Evolutionary conservation across 495 filamentous ascomycete genomes (phyloP).

Genomic region (Melanomma pulvis-pyrius): DNA sequence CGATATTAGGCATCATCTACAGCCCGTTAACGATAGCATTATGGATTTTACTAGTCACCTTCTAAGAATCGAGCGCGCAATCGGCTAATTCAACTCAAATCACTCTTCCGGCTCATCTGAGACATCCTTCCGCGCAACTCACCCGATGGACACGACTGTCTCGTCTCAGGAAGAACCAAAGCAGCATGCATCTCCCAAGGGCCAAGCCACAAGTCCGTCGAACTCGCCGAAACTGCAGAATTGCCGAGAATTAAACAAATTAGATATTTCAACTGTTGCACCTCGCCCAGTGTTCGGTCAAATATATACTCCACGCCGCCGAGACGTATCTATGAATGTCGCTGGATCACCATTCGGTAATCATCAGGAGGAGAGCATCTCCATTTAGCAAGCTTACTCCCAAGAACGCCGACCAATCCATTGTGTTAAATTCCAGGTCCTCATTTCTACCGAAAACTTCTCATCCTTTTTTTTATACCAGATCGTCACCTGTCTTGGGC

Average conservation of each 20-base stretch:
- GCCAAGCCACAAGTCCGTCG: background rate
- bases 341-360: conserved; percentile 14
- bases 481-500: too few species aligned
- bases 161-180: background rate
- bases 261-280: background rate
- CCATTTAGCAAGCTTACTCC: conserved; percentile 8
- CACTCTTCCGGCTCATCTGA: background rate
- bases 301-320: conserved; percentile 12
- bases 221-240: background rate
- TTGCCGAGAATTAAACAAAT: background rate
- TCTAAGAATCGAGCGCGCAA: background rate
- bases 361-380: conserved; percentile 8
- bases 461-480: background rate
- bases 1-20: conserved; percentile 2
- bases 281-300: conserved; percentile 14
- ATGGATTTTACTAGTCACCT: background rate
- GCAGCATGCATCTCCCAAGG: background rate
- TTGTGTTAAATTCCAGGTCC: background rate
- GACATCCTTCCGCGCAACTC: background rate
- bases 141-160: background rate
- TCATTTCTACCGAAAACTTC: background rate
- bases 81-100: background rate
- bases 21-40: conserved; percentile 10
- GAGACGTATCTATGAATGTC: conserved; percentile 10
- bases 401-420: background rate